phyloP scores from a whole-genome alignment of 495 filamentous ascomycete species.

The Podospora tetraspora region DNA sequence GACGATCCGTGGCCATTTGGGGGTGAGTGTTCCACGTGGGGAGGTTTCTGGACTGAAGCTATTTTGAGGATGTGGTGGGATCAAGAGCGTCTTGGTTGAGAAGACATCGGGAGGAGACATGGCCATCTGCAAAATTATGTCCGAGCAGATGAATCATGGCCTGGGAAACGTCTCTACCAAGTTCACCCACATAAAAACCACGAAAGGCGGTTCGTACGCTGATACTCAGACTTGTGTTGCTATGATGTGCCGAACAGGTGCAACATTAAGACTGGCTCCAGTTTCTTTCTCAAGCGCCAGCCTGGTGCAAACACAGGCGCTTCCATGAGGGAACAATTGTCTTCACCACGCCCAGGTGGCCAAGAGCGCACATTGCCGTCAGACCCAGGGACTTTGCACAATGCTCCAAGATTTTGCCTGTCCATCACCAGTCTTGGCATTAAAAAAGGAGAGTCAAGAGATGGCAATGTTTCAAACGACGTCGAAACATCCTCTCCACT shows the following conservation, averaged over 20 bases:
- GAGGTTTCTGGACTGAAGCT: neutral
- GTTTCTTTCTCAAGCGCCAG: neutral
- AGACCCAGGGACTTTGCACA: neutral
- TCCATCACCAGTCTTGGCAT: constrained; percentile 6
- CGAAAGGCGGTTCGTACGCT: too few species aligned
- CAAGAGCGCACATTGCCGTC: neutral
- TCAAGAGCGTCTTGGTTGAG: neutral
- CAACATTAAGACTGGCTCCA: neutral
- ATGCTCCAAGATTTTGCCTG: constrained; percentile 9
- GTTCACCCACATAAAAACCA: neutral
- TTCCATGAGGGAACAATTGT: neutral
- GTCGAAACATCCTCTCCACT: neutral
- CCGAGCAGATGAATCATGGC: neutral
- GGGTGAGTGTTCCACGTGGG: neutral
- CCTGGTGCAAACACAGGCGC: neutral
- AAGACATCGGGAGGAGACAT: neutral
- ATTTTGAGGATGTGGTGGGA: neutral
- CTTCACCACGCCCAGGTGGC: neutral
- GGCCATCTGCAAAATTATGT: neutral
- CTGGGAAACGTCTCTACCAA: neutral
- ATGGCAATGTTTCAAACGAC: neutral
- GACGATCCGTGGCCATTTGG: neutral
- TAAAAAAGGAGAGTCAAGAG: neutral
- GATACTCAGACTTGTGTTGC: neutral
- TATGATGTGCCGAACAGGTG: neutral